These are phyloP conservation scores for Ophiostoma himal-ulmi DNA, from an alignment of 2,329 filamentous ascomycete species.

Conservation along the genomic window DNA sequence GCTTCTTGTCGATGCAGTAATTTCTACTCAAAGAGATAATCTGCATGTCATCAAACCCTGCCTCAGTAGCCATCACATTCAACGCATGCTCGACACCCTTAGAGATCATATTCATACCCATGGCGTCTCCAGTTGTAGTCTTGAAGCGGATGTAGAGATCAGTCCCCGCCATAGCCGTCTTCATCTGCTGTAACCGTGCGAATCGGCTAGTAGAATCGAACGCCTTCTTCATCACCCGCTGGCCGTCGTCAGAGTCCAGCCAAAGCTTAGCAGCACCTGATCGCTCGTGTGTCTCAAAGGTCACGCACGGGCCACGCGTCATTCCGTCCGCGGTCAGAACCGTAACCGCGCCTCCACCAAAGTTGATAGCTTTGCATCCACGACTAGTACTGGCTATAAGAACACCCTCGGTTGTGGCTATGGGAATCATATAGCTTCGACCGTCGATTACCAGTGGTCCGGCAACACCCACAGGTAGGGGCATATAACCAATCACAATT, in stretches of 20 bases:
- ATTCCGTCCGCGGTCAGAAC: slow-evolving; percentile 94
- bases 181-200: slow-evolving; percentile 80
- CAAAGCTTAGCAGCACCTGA: slow-evolving; percentile 92
- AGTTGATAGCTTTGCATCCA: slow-evolving; percentile 96
- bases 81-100: slow-evolving; percentile 97
- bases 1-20: slow-evolving; percentile 97
- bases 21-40: slow-evolving; percentile 94
- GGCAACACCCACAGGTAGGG: slow-evolving; percentile 87
- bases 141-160: slow-evolving; percentile 97
- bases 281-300: slow-evolving; percentile 81
- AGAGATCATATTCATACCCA: slow-evolving; percentile 99
- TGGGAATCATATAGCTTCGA: slow-evolving; percentile 91
- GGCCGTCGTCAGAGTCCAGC: slow-evolving; percentile 87
- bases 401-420: slow-evolving; percentile 98
- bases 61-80: slow-evolving; percentile 76
- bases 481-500: slow-evolving; percentile 94
- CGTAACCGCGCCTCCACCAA: slow-evolving; percentile 85
- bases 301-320: slow-evolving; percentile 92
- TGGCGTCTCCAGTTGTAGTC: slow-evolving; percentile 95
- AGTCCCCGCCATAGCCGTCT: slow-evolving; percentile 88
- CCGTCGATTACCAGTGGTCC: slow-evolving; percentile 92
- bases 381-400: slow-evolving; percentile 88
- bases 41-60: slow-evolving; percentile 91
- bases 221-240: slow-evolving; percentile 75
- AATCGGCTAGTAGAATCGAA: slow-evolving; percentile 98